These are phyloP conservation scores for Eimeria sp. DNA, from an alignment of 169 alveolate genomes.

Conservation along the genomic window DNA sequence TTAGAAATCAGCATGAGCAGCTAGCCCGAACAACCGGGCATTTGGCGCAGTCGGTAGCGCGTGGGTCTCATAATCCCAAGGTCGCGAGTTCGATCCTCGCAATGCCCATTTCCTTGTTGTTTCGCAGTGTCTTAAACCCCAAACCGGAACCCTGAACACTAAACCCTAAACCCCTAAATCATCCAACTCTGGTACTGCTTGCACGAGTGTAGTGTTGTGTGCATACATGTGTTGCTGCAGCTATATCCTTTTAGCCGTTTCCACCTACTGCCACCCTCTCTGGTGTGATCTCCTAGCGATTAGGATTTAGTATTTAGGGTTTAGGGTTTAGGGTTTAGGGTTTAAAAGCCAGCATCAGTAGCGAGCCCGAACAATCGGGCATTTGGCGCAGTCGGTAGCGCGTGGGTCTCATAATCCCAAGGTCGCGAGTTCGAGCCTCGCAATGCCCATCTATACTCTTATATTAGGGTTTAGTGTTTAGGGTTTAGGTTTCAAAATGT, in stretches of 20 bases:
- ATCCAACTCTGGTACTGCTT: background rate
- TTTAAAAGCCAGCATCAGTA: background rate
- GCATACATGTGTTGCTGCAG: background rate
- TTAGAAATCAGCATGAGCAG: background rate
- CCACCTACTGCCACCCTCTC: background rate
- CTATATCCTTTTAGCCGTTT: background rate
- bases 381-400: background rate
- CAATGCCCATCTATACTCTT: constrained; percentile 49
- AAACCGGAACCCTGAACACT: background rate
- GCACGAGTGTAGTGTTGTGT: background rate
- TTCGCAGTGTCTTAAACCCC: background rate
- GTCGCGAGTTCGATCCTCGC: constrained; percentile 35
- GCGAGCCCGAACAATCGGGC: background rate
- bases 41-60: constrained; percentile 74
- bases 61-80: background rate
- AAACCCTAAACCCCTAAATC: background rate
- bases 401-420: constrained; percentile 72
- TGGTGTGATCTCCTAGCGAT: background rate
- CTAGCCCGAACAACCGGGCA: background rate
- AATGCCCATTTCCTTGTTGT: no score
- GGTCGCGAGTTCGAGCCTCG: constrained; percentile 88
- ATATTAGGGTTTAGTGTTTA: constrained; percentile 23
- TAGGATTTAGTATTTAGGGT: constrained; percentile 16
- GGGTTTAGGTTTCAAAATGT: constrained; percentile 5
- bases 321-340: background rate